These are phyloP conservation scores for Lepidium campestre DNA, from an alignment of 441 rosid species.

Conservation along the genomic window DNA sequence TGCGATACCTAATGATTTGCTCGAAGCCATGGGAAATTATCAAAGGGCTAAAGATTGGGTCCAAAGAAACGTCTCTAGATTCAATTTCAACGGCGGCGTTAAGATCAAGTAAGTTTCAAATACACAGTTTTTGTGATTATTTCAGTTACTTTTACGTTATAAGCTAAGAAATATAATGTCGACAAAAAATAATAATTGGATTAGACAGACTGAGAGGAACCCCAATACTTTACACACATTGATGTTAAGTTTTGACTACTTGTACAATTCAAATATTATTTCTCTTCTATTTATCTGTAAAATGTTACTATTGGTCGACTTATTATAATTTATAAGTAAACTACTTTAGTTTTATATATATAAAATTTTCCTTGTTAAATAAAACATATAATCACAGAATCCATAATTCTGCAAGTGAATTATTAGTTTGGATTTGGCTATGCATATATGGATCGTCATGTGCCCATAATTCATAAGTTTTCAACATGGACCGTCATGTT, in stretches of 20 bases:
- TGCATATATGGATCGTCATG: neutral
- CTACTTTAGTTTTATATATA: neutral
- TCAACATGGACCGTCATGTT: slow-evolving; percentile 12
- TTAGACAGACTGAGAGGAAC: slow-evolving; percentile 5
- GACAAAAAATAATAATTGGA: neutral
- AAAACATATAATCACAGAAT: neutral
- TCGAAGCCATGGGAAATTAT: slow-evolving; percentile 52
- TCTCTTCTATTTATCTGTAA: neutral
- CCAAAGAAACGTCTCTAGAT: slow-evolving; percentile 55
- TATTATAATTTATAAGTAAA: neutral
- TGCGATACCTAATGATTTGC: slow-evolving; percentile 88
- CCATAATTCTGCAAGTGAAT: neutral
- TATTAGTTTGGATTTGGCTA: neutral
- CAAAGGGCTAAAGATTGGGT: slow-evolving; percentile 78
- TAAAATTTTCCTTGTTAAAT: neutral
- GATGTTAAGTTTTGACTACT: slow-evolving; percentile 3
- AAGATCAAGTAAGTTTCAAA: slow-evolving; percentile 59
- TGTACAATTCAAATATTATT: neutral
- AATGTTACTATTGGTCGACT: slow-evolving; percentile 5
- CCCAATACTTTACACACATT: slow-evolving; percentile 21
- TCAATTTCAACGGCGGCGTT: slow-evolving; percentile 80
- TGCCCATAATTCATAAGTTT: neutral
- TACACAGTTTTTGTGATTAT: neutral
- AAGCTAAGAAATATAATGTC: no score
- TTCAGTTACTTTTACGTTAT: neutral